These are phyloP conservation scores for Schizophyllum commune DNA, from an alignment of 1,284 basidiomycete genomes.

Conservation along the genomic window DNA sequence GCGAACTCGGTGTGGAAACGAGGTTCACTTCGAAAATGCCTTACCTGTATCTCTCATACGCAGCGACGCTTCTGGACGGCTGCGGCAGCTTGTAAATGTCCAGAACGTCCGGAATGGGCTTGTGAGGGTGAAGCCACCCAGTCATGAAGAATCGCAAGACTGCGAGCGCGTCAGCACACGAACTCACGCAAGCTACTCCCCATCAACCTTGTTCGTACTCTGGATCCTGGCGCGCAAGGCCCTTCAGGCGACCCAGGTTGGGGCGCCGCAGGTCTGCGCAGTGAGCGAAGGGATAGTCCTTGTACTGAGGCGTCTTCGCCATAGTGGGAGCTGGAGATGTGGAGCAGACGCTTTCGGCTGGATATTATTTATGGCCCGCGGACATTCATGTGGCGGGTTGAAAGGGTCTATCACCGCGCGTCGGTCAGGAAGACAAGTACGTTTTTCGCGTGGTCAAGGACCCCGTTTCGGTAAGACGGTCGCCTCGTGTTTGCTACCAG, in stretches of 20 bases:
- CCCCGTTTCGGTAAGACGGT: neutral
- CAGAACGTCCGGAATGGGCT: neutral
- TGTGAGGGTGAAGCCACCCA: neutral
- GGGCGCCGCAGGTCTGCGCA: neutral
- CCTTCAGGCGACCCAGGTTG: neutral
- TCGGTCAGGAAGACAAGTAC: neutral
- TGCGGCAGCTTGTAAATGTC: neutral
- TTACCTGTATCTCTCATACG: neutral
- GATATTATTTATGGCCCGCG: neutral
- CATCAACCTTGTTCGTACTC: neutral
- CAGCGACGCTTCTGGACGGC: neutral
- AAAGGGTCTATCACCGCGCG: neutral
- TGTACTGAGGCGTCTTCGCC: neutral
- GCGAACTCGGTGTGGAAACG: neutral
- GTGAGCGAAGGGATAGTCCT: neutral
- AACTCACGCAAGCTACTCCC: neutral
- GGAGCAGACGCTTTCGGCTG: neutral
- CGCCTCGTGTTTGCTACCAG: neutral
- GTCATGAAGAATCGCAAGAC: neutral
- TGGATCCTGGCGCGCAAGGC: neutral
- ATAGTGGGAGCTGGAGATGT: neutral
- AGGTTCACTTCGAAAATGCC: neutral
- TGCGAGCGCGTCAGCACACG: neutral
- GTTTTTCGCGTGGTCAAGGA: neutral
- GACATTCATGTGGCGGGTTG: neutral